Evolutionary conservation across 139 green algal genomes (phyloP).

Genomic region (Closterium sp.): DNA sequence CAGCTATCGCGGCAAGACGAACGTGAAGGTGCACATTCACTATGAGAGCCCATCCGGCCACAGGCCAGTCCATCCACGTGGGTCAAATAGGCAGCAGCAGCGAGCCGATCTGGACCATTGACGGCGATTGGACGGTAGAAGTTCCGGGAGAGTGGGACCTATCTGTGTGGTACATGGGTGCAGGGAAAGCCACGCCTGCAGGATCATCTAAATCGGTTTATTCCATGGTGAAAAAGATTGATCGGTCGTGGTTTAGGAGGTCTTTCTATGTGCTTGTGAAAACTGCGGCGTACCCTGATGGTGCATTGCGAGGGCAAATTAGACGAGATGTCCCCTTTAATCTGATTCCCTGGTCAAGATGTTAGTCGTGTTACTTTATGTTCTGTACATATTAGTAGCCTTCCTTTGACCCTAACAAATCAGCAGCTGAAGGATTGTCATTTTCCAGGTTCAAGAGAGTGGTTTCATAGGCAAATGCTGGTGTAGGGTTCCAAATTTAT

Average conservation of each 20-base stretch:
- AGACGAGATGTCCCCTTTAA: not conserved
- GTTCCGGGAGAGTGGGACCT: not conserved
- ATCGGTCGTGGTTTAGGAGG: not conserved
- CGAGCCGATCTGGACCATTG: not conserved
- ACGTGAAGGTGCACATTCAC: not conserved
- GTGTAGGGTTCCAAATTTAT: too few species aligned
- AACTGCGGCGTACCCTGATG: not conserved
- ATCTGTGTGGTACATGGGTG: not conserved
- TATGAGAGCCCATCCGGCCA: not conserved
- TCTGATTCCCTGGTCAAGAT: not conserved
- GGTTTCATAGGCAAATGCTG: too few species aligned
- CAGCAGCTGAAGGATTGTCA: too few species aligned
- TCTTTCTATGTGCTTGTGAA: not conserved
- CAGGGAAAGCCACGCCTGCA: not conserved
- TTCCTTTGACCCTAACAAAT: not conserved
- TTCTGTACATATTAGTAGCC: not conserved
- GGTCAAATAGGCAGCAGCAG: not conserved
- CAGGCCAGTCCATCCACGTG: not conserved
- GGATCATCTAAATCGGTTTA: not conserved
- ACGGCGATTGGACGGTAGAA: not conserved
- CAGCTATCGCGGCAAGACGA: not conserved
- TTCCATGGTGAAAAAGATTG: not conserved
- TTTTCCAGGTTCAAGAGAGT: too few species aligned
- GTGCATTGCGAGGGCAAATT: not conserved
- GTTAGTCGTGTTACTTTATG: too few species aligned